Evolutionary conservation across 106 monocot genomes (phyloP), one percentile per base, ranked within the genome.

Genomic region (Dendrobium officinale): DNA sequence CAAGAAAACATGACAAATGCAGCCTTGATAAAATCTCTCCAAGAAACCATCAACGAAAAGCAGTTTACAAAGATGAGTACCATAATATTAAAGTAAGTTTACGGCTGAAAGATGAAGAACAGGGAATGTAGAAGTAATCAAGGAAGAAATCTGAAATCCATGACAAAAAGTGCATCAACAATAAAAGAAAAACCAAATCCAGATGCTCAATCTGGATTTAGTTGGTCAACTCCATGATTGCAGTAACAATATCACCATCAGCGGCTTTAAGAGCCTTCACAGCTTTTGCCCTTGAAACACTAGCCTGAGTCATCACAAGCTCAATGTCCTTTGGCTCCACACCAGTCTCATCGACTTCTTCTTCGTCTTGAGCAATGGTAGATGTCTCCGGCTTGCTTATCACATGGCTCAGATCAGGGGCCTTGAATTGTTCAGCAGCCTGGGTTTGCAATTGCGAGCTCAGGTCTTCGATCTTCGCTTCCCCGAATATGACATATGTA

Each of bases 361-460:
- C 83, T 29, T 83, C 83, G 3, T 83, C 83, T 22, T 78, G 83
- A 78, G 78, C 73, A 19, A 45, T 37, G 27, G 83, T 78, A 41
- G 83, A 83, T 43, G 78, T 45, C 73, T 83, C 83, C 5, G 78
- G 83, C 59, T 83, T 83, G 9, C 78, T 58, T 10, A 83, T 79
- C 55, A 83, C 73, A 7, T 79, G 70, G 78, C 83, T 83, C n/a
- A 83, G 83, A 45, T 83, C 83, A 31, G 83, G 78, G 0, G 78
- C 78, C 58, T 74, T 83, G 73, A 83, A 83, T 58, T 83, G 83
- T 37, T 83, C 78, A 9, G 78, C 83, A 27, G 73, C 83, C 40
- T 83, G 83, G 4, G 83, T 78, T 33, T 83, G 83, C 7, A 83
- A 54, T 78, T 83, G 83, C 0, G 83, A 83, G 83, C 83, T 83